These are phyloP conservation scores for Pyronema domesticum DNA, from an alignment of 495 filamentous ascomycete species.

Conservation along the genomic window DNA sequence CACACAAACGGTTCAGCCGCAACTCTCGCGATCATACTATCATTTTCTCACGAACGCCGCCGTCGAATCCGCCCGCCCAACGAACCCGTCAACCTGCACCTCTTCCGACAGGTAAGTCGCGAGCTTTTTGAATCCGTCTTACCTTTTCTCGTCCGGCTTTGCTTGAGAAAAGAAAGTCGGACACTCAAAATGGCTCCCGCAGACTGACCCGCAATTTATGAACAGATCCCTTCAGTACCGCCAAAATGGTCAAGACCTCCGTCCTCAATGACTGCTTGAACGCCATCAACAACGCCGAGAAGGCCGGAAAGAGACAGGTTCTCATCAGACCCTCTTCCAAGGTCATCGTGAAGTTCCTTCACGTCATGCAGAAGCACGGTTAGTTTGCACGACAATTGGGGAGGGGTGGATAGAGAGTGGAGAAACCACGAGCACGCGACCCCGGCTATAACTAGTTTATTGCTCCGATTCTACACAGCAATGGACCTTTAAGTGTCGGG, in stretches of 20 bases:
- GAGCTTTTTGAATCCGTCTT: constrained; percentile 27
- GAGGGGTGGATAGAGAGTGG: not conserved
- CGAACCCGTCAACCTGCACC: constrained; percentile 2
- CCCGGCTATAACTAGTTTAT: constrained; percentile 98
- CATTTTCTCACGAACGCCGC: too few relatives aligned
- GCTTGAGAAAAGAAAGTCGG: constrained; percentile 24
- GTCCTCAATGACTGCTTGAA: constrained; percentile 99
- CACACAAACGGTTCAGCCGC: too few relatives aligned
- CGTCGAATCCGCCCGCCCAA: not conserved
- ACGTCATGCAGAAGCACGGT: constrained; percentile 98
- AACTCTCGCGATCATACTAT: too few relatives aligned
- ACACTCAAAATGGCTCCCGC: constrained; percentile 26
- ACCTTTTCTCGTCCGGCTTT: constrained; percentile 20
- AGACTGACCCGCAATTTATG: constrained; percentile 44
- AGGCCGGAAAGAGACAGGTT: constrained; percentile 95
- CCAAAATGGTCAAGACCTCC: constrained; percentile 94
- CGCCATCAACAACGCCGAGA: constrained; percentile 99
- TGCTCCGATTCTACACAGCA: constrained; percentile 66
- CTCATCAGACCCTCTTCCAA: constrained; percentile 91
- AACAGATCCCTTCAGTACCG: constrained; percentile 46
- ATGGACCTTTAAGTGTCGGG: constrained; percentile 99
- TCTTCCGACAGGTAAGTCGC: constrained; percentile 2
- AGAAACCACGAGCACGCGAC: not conserved
- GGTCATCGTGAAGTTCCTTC: constrained; percentile 98
- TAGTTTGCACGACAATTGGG: constrained; percentile 30